Evolutionary conservation across 139 green algal species (phyloP).

Genomic region (Trebouxia sp.): DNA sequence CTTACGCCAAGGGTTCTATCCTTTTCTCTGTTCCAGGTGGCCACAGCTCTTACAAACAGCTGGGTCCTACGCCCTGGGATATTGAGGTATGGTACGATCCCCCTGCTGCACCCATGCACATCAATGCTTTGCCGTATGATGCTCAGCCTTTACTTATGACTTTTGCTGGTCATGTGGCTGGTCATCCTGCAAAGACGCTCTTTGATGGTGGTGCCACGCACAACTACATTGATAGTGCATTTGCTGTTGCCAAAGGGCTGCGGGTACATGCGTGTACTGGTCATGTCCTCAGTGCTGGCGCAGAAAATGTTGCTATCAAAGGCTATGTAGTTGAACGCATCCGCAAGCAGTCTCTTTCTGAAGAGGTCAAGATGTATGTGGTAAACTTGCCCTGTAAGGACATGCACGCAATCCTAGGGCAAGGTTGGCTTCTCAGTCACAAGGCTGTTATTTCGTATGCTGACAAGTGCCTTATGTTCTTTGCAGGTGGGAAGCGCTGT

Average conservation of each 20-base stretch:
- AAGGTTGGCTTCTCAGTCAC: too few species aligned
- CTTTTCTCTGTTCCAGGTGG: background rate
- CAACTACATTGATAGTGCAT: conserved; percentile 2
- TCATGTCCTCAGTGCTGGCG: background rate
- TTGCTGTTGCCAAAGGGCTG: background rate
- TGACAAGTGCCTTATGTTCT: too few species aligned
- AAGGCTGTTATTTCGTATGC: too few species aligned
- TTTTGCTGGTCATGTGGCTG: background rate
- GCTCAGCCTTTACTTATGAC: background rate
- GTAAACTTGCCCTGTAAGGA: too few species aligned
- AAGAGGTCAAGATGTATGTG: background rate
- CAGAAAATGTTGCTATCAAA: background rate
- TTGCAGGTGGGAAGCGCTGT: too few species aligned
- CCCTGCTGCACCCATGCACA: background rate
- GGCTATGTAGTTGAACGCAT: background rate
- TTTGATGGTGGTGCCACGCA: background rate
- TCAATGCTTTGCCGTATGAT: background rate
- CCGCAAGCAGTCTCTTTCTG: background rate
- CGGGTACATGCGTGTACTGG: background rate
- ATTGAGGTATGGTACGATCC: conserved; percentile 7
- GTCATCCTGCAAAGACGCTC: background rate
- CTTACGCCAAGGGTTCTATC: background rate
- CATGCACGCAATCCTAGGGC: too few species aligned
- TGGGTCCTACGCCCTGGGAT: background rate
- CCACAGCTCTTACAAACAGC: background rate